phyloP scores from a whole-genome alignment of 2,329 filamentous ascomycete species.

The Leptographium lundbergii region DNA sequence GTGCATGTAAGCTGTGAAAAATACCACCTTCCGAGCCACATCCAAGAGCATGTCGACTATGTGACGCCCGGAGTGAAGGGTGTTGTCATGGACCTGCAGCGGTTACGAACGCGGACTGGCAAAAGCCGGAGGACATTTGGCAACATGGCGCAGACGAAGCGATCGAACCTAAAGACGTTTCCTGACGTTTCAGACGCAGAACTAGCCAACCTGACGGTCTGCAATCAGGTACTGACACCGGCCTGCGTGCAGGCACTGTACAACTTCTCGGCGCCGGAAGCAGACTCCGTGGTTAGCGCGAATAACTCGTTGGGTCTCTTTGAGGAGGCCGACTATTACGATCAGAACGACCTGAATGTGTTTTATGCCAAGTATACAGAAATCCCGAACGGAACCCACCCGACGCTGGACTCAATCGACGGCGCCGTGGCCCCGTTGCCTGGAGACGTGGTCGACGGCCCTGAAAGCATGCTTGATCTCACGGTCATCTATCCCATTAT shows the following conservation, averaged over 20 bases:
- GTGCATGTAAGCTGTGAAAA: slow-evolving; percentile 10
- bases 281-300: background rate
- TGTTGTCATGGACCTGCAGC: background rate
- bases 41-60: slow-evolving; percentile 39
- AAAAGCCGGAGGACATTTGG: too few species aligned
- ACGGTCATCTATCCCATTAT: slow-evolving; percentile 32
- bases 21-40: slow-evolving; percentile 30
- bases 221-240: slow-evolving; percentile 41
- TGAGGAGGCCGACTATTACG: slow-evolving; percentile 12
- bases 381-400: slow-evolving; percentile 28
- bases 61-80: slow-evolving; percentile 31
- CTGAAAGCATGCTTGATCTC: slow-evolving; percentile 29
- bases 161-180: background rate
- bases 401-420: slow-evolving; percentile 22
- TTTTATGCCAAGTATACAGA: slow-evolving; percentile 11
- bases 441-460: slow-evolving; percentile 21
- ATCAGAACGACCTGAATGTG: slow-evolving; percentile 11
- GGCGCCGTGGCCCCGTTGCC: slow-evolving; percentile 15
- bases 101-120: background rate
- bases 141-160: too few species aligned
- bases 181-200: background rate
- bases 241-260: slow-evolving; percentile 36
- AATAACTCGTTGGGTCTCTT: slow-evolving; percentile 13
- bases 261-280: slow-evolving; percentile 6
- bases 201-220: slow-evolving; percentile 19